A percentile compares a stretch with the other conserved stretches of the same genome.
These are phyloP conservation scores for Geranium brycei DNA, from an alignment of 345 rosid genomes.

Conservation along the genomic window DNA sequence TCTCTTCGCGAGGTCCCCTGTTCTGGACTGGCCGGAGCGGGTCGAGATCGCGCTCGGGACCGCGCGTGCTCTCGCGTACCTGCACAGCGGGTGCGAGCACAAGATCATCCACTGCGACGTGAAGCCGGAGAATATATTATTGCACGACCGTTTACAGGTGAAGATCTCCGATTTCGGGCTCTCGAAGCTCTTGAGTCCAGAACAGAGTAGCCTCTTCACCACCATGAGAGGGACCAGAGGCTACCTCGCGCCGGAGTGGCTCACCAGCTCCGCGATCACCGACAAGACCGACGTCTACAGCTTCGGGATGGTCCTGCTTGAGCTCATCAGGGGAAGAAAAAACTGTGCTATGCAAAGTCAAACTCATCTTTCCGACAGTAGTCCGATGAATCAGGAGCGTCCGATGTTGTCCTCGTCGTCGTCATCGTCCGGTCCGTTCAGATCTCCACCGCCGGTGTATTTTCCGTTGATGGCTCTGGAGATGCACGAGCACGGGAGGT, in stretches of 20 bases:
- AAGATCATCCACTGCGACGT: constrained; percentile 10
- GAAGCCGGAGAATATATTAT: constrained; percentile 11
- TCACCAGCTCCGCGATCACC: constrained; percentile 7
- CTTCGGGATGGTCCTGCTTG: constrained; percentile 15
- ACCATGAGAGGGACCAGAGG: constrained; percentile 10
- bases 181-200: constrained; percentile 1
- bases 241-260: constrained; percentile 10
- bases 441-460: constrained; percentile 1
- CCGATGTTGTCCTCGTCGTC: background rate
- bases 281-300: constrained; percentile 20
- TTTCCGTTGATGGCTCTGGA: constrained; percentile 11
- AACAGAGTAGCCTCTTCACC: constrained; percentile 1
- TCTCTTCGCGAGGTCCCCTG: background rate
- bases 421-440: background rate
- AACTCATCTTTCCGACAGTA: background rate
- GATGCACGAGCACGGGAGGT: constrained; percentile 12
- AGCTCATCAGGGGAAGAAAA: constrained; percentile 12
- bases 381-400: background rate
- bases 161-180: constrained; percentile 10
- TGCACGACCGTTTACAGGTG: constrained; percentile 1
- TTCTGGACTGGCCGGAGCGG: constrained; percentile 13
- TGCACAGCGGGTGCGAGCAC: constrained; percentile 14
- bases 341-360: constrained; percentile 3
- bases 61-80: constrained; percentile 15
- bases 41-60: constrained; percentile 13